Conservation (phyloP, 108 stramenopile genomes). For the Nitzschia putrida region DNA sequence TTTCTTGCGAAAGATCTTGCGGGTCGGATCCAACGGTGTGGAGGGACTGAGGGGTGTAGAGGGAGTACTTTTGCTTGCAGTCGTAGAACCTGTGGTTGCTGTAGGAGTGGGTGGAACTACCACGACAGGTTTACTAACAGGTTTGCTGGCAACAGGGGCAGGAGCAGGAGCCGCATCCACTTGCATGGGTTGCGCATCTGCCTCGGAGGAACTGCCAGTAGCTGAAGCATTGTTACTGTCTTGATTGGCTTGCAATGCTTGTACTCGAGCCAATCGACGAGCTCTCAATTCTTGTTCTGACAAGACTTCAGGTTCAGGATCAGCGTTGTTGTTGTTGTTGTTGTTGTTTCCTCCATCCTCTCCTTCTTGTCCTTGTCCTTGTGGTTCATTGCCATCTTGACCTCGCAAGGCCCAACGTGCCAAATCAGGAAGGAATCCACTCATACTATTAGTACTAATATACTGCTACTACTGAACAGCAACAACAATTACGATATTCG, state of each 20-base stretch:
- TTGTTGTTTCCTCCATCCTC: slow-evolving; percentile 11
- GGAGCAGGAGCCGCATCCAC: slow-evolving; percentile 28
- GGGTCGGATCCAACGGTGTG: slow-evolving; percentile 35
- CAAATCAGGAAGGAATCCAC: slow-evolving; percentile 73
- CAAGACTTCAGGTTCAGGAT: slow-evolving; percentile 31
- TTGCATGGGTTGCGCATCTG: slow-evolving; percentile 46
- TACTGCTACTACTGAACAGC: no score
- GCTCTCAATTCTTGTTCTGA: slow-evolving; percentile 80
- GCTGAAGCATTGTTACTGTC: neutral
- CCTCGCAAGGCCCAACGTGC: slow-evolving; percentile 82
- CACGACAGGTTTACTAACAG: neutral
- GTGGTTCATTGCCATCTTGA: neutral
- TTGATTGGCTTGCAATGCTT: slow-evolving; percentile 18
- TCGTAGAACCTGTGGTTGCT: no score
- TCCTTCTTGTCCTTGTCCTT: slow-evolving; percentile 34
- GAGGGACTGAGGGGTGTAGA: slow-evolving; percentile 1
- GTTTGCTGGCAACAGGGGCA: slow-evolving; percentile 2
- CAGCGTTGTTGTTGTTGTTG: neutral
- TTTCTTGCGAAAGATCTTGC: slow-evolving; percentile 66
- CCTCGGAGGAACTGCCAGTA: slow-evolving; percentile 4
- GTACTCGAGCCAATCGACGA: slow-evolving; percentile 75
- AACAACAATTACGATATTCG: no score
- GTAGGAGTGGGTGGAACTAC: slow-evolving; percentile 28
- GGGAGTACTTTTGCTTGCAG: slow-evolving; percentile 30
- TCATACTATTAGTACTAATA: slow-evolving; percentile 28